Conservation (phyloP, 1,284 basidiomycete genomes). For the Apiotrichum mycotoxinovorans region DNA sequence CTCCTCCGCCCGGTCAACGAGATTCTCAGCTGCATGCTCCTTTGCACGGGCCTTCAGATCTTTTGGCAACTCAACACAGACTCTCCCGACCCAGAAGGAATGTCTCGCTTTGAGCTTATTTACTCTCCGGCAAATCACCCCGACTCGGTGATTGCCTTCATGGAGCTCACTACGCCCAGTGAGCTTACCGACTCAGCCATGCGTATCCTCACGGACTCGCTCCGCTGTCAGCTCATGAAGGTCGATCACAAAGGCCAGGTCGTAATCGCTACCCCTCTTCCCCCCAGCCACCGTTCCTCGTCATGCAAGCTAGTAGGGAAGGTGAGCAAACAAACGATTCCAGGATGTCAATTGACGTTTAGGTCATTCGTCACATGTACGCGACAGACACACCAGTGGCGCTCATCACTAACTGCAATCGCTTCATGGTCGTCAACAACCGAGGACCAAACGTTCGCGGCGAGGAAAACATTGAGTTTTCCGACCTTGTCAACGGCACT, state of each 20-base stretch:
- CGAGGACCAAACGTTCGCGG: neutral
- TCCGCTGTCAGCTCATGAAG: slow-evolving; percentile 1
- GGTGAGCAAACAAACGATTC: neutral
- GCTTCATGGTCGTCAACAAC: slow-evolving; percentile 5
- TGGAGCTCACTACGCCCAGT: neutral
- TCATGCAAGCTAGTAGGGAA: neutral
- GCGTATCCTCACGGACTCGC: neutral
- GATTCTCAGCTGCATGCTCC: slow-evolving; percentile 13
- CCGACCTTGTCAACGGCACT: slow-evolving; percentile 2
- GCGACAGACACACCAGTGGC: neutral
- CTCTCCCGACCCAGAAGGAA: neutral
- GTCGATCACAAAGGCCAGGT: slow-evolving; percentile 1
- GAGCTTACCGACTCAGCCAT: slow-evolving; percentile 1
- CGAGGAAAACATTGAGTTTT: slow-evolving; percentile 6
- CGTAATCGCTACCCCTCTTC: neutral
- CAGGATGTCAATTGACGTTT: neutral
- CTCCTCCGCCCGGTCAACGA: slow-evolving; percentile 16
- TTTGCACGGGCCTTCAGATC: slow-evolving; percentile 7
- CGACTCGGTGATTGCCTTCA: neutral
- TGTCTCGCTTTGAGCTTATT: slow-evolving; percentile 6
- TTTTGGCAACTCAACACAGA: slow-evolving; percentile 7
- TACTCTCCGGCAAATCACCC: neutral
- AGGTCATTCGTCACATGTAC: slow-evolving; percentile 3
- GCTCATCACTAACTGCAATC: slow-evolving; percentile 15
- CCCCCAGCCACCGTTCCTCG: neutral